These are phyloP conservation scores for Penicillium canescens DNA, from an alignment of 495 filamentous ascomycete species.

Conservation along the genomic window DNA sequence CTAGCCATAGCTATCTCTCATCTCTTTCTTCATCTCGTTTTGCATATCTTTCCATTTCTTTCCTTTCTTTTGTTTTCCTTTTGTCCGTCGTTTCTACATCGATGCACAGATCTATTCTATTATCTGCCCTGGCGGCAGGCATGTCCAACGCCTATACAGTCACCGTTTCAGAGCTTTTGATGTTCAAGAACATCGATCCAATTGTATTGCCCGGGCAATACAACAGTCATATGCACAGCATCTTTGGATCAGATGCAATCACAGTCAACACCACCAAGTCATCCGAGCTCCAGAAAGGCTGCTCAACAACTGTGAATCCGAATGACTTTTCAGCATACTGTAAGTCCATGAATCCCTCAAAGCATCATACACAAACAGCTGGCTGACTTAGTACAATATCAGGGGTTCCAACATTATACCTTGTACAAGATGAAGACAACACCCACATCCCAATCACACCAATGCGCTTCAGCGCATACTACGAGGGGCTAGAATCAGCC, in stretches of 20 bases:
- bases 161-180: slow-evolving; percentile 13
- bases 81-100: not conserved
- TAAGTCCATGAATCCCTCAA: not conserved
- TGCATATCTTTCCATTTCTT: not conserved
- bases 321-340: slow-evolving; percentile 25
- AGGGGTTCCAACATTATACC: slow-evolving; percentile 25
- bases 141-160: slow-evolving; percentile 20
- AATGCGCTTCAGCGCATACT: slow-evolving; percentile 23
- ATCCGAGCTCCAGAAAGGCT: slow-evolving; percentile 19
- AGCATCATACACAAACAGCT: not conserved
- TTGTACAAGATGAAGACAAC: slow-evolving; percentile 6
- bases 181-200: slow-evolving; percentile 25
- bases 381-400: not conserved
- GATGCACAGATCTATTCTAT: slow-evolving; percentile 15
- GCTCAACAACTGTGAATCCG: slow-evolving; percentile 17
- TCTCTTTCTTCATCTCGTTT: not conserved
- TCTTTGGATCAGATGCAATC: slow-evolving; percentile 24
- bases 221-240: slow-evolving; percentile 24
- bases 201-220: slow-evolving; percentile 19
- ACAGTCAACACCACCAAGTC: slow-evolving; percentile 16
- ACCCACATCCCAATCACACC: slow-evolving; percentile 15
- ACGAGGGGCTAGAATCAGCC: slow-evolving; percentile 12
- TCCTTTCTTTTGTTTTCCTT: not conserved
- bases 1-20: too few relatives aligned
- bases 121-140: slow-evolving; percentile 15